Conservation (phyloP, 192 early-diverging fungal species). For the Rhizophagus clarus region DNA sequence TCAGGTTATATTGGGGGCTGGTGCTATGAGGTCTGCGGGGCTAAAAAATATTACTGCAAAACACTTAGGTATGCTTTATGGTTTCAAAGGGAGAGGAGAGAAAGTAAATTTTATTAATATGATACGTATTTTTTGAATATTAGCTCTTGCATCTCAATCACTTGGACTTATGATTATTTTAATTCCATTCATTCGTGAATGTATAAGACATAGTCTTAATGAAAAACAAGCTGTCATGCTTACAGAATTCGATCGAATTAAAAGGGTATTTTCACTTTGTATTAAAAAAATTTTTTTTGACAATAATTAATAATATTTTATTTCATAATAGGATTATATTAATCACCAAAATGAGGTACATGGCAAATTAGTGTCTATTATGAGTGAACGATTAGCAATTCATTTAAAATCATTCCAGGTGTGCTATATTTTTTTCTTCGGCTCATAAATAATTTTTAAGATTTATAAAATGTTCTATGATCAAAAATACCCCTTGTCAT, state of each 20-base stretch:
- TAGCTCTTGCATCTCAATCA: slow-evolving; percentile 91
- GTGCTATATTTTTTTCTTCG: too few relatives aligned
- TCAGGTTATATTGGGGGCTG: slow-evolving; percentile 97
- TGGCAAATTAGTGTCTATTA: slow-evolving; percentile 88
- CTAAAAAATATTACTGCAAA: slow-evolving; percentile 96
- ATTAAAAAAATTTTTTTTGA: neutral
- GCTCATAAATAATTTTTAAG: too few relatives aligned
- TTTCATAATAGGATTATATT: slow-evolving; percentile 65
- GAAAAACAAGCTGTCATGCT: slow-evolving; percentile 80
- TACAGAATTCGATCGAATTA: slow-evolving; percentile 86
- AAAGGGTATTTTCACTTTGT: slow-evolving; percentile 44
- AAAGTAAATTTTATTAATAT: neutral
- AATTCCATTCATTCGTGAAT: slow-evolving; percentile 80
- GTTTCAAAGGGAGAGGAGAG: neutral
- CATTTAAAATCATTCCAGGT: slow-evolving; percentile 78
- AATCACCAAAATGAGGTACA: slow-evolving; percentile 94
- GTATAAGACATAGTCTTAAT: slow-evolving; percentile 71
- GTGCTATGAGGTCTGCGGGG: slow-evolving; percentile 96
- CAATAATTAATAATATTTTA: neutral
- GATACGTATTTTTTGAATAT: slow-evolving; percentile 22
- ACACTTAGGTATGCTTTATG: slow-evolving; percentile 71
- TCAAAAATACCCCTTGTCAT: too few relatives aligned
- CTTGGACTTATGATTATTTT: slow-evolving; percentile 85
- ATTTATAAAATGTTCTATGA: too few relatives aligned
- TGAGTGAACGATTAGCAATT: slow-evolving; percentile 84